Percentiles rank a stretch among this genome's conserved stretches.
Conservation (phyloP, 768 basidiomycete species). For the Boletus subcaerulescens region DNA sequence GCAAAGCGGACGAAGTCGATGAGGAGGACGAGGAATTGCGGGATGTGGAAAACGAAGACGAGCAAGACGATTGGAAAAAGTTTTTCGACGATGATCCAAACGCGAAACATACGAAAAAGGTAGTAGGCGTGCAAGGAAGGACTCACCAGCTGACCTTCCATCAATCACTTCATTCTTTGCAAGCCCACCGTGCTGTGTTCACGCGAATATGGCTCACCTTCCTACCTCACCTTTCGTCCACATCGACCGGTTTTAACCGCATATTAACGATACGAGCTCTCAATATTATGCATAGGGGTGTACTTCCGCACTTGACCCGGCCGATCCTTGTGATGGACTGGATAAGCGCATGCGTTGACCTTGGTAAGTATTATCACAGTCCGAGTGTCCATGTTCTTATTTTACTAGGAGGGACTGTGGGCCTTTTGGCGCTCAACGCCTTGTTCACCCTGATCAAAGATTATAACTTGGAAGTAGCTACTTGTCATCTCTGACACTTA, state of each 20-base stretch:
- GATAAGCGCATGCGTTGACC: slow-evolving; percentile 80
- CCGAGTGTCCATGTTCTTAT: neutral
- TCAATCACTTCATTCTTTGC: slow-evolving; percentile 71
- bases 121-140: slow-evolving; percentile 41
- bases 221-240: slow-evolving; percentile 54
- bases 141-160: slow-evolving; percentile 67
- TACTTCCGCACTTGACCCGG: slow-evolving; percentile 79
- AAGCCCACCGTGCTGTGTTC: slow-evolving; percentile 79
- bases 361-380: slow-evolving; percentile 46
- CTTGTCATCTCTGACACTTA: neutral
- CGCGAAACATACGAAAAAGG: slow-evolving; percentile 34
- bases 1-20: slow-evolving; percentile 39
- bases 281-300: slow-evolving; percentile 77
- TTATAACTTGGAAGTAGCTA: slow-evolving; percentile 77
- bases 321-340: slow-evolving; percentile 88
- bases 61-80: slow-evolving; percentile 68
- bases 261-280: slow-evolving; percentile 54
- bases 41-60: slow-evolving; percentile 40
- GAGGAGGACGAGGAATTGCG: slow-evolving; percentile 32
- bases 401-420: slow-evolving; percentile 70
- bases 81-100: slow-evolving; percentile 71
- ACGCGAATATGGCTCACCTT: slow-evolving; percentile 77
- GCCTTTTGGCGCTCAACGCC: slow-evolving; percentile 87
- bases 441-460: slow-evolving; percentile 88
- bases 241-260: slow-evolving; percentile 30